Conservation (phyloP, 2,329 filamentous ascomycete genomes). For the Hymenoscyphus salicellus region DNA sequence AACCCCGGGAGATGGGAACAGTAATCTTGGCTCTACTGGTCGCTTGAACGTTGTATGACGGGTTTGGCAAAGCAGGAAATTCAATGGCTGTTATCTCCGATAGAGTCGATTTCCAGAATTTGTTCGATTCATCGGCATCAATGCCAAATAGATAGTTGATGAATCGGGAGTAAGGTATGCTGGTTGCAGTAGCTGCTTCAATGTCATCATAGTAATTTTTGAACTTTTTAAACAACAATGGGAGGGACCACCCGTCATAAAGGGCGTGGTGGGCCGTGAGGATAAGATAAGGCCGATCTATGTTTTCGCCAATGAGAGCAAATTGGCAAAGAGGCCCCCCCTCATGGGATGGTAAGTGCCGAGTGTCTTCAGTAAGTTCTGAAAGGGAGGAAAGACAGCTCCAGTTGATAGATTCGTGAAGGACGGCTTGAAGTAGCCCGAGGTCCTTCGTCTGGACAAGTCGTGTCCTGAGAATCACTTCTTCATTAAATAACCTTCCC, state of each 20-base stretch:
- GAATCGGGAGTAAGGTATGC: conserved; percentile 33
- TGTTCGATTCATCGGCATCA: conserved; percentile 8
- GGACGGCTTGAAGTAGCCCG: conserved; percentile 21
- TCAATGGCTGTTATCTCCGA: conserved; percentile 5
- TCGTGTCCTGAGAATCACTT: conserved; percentile 36
- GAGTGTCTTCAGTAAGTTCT: conserved; percentile 12
- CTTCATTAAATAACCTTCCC: conserved; percentile 24
- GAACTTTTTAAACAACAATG: conserved; percentile 17
- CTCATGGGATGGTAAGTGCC: conserved; percentile 5
- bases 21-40: not conserved
- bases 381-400: not conserved
- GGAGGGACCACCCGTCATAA: conserved; percentile 49
- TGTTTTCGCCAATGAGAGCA: conserved; percentile 10
- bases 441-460: conserved; percentile 23
- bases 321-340: conserved; percentile 10
- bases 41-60: conserved; percentile 14
- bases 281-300: conserved; percentile 39
- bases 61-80: conserved; percentile 15
- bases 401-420: conserved; percentile 14
- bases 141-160: conserved; percentile 44
- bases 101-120: conserved; percentile 15
- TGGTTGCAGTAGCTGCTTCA: not conserved
- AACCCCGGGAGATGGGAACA: not conserved
- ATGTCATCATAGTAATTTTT: conserved; percentile 10
- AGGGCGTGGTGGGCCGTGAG: conserved; percentile 51